These are phyloP conservation scores for Ramaria sp. DNA, from an alignment of 768 basidiomycete genomes.

Conservation along the genomic window DNA sequence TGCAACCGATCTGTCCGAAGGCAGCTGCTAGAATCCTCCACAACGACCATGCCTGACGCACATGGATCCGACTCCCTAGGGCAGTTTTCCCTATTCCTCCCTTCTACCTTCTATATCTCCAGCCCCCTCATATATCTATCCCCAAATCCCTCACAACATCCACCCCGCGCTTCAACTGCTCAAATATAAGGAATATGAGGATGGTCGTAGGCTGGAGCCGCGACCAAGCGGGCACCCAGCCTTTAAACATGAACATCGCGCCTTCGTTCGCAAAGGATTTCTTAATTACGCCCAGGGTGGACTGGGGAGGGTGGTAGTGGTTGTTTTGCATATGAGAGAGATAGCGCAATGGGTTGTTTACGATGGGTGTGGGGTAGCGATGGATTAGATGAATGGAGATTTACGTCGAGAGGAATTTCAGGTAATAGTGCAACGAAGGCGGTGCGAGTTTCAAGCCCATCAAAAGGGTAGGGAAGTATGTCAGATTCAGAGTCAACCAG, in stretches of 20 bases:
- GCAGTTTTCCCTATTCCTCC: neutral
- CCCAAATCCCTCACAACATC: slow-evolving; percentile 40
- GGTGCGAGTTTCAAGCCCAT: no score
- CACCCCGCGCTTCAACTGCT: slow-evolving; percentile 65
- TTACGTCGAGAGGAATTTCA: no score
- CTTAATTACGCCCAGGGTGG: slow-evolving; percentile 60
- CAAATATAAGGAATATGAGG: slow-evolving; percentile 75
- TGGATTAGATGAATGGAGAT: no score
- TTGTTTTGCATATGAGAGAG: neutral
- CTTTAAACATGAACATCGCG: slow-evolving; percentile 86
- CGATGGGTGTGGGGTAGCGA: no score
- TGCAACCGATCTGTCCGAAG: neutral
- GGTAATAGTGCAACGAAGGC: no score
- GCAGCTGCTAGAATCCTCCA: neutral
- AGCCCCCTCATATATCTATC: neutral
- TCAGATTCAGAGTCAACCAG: neutral
- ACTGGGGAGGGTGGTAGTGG: slow-evolving; percentile 26
- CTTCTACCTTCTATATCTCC: neutral
- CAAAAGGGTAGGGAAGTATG: no score
- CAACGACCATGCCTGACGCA: neutral
- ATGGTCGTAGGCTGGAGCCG: slow-evolving; percentile 82
- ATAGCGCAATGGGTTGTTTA: neutral
- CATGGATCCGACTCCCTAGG: neutral
- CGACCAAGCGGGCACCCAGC: slow-evolving; percentile 83
- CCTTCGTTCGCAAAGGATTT: slow-evolving; percentile 63